Conservation (phyloP, 1,284 basidiomycete species). For the Cerioporus squamosus region DNA sequence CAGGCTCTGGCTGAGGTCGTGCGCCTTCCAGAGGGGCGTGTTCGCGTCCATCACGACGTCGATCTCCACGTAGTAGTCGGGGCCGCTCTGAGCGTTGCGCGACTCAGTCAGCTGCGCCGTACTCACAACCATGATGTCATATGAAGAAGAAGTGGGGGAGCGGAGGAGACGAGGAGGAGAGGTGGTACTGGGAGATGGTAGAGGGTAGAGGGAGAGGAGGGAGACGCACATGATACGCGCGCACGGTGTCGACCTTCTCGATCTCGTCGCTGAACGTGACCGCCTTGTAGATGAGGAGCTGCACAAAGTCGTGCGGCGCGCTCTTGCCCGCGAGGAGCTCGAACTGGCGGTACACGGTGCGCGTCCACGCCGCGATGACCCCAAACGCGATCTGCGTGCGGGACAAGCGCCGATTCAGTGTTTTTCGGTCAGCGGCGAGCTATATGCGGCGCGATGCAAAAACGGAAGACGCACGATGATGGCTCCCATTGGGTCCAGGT, state of each 20-base stretch:
- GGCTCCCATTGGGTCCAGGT: conserved; percentile 82
- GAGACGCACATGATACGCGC: conserved; percentile 80
- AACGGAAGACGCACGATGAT: conserved; percentile 61
- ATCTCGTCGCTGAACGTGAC: conserved; percentile 89
- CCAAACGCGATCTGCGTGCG: conserved; percentile 71
- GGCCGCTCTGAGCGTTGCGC: conserved; percentile 55
- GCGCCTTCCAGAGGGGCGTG: conserved; percentile 90
- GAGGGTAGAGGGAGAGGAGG: neutral
- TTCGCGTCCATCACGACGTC: conserved; percentile 93
- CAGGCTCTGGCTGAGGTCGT: conserved; percentile 90
- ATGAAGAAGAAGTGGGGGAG: neutral
- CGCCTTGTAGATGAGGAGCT: conserved; percentile 92
- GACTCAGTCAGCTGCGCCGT: too few species aligned
- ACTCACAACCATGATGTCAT: too few species aligned
- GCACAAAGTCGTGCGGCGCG: conserved; percentile 89
- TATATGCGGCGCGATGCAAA: neutral
- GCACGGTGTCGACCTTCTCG: conserved; percentile 85
- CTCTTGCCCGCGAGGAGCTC: conserved; percentile 89
- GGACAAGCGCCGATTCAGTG: neutral
- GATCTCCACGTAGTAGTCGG: conserved; percentile 91
- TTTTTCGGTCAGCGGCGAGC: neutral
- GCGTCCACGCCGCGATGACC: conserved; percentile 83
- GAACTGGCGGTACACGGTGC: conserved; percentile 83
- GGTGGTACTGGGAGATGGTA: neutral
- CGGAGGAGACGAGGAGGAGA: neutral